Evolutionary conservation across 2,329 filamentous ascomycete species (phyloP).

Genomic region (Ilyonectria mors-panacis): DNA sequence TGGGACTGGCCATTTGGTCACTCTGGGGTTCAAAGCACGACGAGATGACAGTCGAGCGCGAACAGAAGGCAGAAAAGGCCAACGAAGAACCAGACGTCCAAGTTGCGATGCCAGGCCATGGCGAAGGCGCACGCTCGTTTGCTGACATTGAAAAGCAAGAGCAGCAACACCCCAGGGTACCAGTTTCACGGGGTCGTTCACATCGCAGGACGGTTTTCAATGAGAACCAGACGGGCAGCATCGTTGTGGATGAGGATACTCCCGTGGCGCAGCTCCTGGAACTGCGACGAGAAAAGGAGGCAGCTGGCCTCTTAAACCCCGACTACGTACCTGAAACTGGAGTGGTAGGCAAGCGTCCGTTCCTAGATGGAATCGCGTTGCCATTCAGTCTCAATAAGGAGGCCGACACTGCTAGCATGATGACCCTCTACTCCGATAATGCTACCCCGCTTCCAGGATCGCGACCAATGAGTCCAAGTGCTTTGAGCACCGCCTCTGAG

Average conservation of each 20-base stretch:
- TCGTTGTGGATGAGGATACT: conserved; percentile 55
- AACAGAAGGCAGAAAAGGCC: conserved; percentile 68
- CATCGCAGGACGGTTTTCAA: conserved; percentile 65
- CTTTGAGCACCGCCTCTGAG: conserved; percentile 11
- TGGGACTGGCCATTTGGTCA: conserved; percentile 87
- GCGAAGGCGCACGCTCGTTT: conserved; percentile 59
- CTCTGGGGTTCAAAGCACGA: conserved; percentile 93
- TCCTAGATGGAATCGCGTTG: conserved; percentile 78
- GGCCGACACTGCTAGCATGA: conserved; percentile 78
- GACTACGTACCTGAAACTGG: conserved; percentile 63
- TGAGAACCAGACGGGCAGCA: conserved; percentile 62
- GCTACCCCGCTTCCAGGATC: conserved; percentile 49
- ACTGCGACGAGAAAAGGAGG: conserved; percentile 56
- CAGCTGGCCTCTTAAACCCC: conserved; percentile 60
- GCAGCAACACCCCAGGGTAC: conserved; percentile 40
- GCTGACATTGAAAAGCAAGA: conserved; percentile 59
- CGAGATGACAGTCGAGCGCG: conserved; percentile 76
- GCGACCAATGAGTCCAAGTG: conserved; percentile 52
- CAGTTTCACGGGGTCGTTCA: conserved; percentile 57
- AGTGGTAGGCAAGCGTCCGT: conserved; percentile 73
- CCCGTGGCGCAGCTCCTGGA: conserved; percentile 61
- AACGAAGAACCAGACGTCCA: conserved; percentile 54
- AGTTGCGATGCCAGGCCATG: conserved; percentile 57
- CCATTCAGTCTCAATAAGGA: conserved; percentile 79
- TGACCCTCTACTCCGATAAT: conserved; percentile 70